Percentiles rank a stretch among this genome's conserved stretches.
Evolutionary conservation across 202 grass and related monocot species (phyloP).

Genomic region (Alloteropsis angusta): DNA sequence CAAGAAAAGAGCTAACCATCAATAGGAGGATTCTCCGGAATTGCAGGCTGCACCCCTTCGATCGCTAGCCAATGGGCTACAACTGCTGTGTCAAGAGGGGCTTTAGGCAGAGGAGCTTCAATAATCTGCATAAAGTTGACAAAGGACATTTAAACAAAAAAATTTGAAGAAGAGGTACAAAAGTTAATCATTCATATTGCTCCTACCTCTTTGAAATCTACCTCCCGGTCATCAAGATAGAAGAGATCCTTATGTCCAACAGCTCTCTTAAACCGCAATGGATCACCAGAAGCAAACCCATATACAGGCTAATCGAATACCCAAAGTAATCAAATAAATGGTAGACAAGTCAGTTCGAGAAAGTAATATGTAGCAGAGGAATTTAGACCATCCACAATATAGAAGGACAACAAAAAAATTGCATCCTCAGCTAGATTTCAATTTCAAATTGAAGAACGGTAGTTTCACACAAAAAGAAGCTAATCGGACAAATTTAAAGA

Average conservation of each 20-base stretch:
- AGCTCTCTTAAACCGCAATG: slow-evolving; percentile 82
- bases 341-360: background rate
- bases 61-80: slow-evolving; percentile 89
- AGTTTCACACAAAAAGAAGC: background rate
- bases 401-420: background rate
- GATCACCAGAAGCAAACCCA: slow-evolving; percentile 91
- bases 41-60: slow-evolving; percentile 89
- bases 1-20: slow-evolving; percentile 45
- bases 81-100: slow-evolving; percentile 83
- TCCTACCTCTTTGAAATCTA: slow-evolving; percentile 94
- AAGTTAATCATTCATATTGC: background rate
- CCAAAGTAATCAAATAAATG: slow-evolving; percentile 19
- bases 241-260: slow-evolving; percentile 96
- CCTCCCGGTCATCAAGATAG: slow-evolving; percentile 88
- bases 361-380: background rate
- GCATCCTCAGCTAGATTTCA: background rate
- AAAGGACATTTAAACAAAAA: background rate
- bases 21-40: slow-evolving; percentile 90
- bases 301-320: slow-evolving; percentile 69
- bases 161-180: slow-evolving; percentile 2
- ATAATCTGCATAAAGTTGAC: slow-evolving; percentile 54
- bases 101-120: slow-evolving; percentile 72
- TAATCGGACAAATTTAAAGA: background rate
- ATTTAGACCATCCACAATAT: background rate
- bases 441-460: background rate